Percentiles rank a stretch among this genome's conserved stretches.
These are phyloP conservation scores for Prosopis cineraria DNA, from an alignment of 306 rosid species.

Conservation along the genomic window DNA sequence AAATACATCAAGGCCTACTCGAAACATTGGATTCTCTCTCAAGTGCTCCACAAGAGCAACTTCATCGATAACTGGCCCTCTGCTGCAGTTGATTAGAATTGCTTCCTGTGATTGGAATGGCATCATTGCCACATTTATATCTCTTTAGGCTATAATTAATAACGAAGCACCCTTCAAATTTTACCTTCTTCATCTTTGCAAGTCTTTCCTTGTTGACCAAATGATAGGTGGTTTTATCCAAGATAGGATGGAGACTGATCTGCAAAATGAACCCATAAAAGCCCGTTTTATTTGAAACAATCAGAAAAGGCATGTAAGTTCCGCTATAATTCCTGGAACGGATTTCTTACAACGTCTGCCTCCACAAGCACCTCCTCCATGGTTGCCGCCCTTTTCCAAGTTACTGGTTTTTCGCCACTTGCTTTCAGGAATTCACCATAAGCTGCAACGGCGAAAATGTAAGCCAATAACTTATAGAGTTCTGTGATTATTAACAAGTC, in stretches of 20 bases:
- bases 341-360: slow-evolving; percentile 77
- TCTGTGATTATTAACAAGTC: neutral
- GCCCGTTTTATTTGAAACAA: slow-evolving; percentile 12
- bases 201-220: slow-evolving; percentile 92
- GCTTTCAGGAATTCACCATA: slow-evolving; percentile 82
- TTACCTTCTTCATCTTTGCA: slow-evolving; percentile 87
- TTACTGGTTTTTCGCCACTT: slow-evolving; percentile 86
- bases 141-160: neutral
- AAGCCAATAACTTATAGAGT: neutral
- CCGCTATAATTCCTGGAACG: neutral
- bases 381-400: slow-evolving; percentile 90
- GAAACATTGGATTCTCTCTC: slow-evolving; percentile 84
- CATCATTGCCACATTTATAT: neutral
- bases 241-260: slow-evolving; percentile 97
- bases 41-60: slow-evolving; percentile 93
- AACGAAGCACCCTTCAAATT: neutral
- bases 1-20: slow-evolving; percentile 96
- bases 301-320: neutral
- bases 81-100: slow-evolving; percentile 89
- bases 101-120: slow-evolving; percentile 61
- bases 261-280: slow-evolving; percentile 41
- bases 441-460: slow-evolving; percentile 52
- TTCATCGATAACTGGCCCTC: slow-evolving; percentile 97
- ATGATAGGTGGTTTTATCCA: slow-evolving; percentile 96
- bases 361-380: slow-evolving; percentile 97